Conservation (phyloP, 129 eudicot genomes). For the Heracleum sosnowskyi region DNA sequence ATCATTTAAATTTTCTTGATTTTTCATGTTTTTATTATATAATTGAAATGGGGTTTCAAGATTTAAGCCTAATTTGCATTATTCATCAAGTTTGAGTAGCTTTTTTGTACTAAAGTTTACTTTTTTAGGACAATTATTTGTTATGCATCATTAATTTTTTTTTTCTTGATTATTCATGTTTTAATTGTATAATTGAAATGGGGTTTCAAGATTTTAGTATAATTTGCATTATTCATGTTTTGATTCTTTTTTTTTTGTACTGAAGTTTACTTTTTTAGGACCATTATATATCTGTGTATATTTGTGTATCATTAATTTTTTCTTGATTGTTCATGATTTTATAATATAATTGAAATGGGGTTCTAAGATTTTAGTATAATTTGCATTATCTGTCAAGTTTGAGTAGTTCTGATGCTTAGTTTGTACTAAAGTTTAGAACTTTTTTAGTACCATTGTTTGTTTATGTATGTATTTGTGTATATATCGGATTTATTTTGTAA, state of each 20-base stretch:
- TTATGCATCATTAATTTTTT: background rate
- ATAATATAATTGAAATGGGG: background rate
- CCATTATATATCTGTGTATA: background rate
- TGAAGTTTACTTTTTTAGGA: background rate
- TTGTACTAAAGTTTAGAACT: background rate
- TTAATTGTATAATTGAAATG: background rate
- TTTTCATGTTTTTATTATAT: background rate
- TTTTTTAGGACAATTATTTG: background rate
- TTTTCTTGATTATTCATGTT: background rate
- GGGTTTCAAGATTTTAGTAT: background rate
- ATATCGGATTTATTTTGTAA: no score
- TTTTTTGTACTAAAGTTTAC: background rate
- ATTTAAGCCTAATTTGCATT: no score
- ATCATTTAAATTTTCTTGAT: background rate
- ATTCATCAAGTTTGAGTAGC: background rate
- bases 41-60: background rate
- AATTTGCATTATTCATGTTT: background rate
- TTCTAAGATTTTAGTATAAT: background rate
- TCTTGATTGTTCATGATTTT: background rate
- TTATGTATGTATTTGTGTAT: background rate
- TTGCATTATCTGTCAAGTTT: no score
- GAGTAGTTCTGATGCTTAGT: no score
- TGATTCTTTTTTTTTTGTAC: background rate
- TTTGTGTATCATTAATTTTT: background rate
- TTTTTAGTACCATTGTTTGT: background rate